Percentiles rank a stretch among this genome's conserved stretches.
phyloP scores from a whole-genome alignment of 176 grass and related monocot species.

The Aegilops bicornis region DNA sequence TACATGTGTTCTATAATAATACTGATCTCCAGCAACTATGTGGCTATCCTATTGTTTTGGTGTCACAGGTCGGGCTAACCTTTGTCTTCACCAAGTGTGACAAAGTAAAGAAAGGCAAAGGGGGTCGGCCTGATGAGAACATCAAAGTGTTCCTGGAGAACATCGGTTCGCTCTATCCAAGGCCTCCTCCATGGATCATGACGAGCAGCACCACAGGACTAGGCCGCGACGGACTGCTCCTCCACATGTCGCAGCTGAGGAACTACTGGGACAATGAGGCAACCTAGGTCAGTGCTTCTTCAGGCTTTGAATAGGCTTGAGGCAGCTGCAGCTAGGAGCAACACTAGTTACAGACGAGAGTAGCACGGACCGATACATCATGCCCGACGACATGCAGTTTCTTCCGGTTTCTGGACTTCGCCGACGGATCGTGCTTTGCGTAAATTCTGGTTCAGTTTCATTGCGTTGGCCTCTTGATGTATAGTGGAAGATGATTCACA shows the following conservation, averaged over 20 bases:
- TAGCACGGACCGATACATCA: not conserved
- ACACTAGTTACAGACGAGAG: not conserved
- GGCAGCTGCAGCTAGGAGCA: not conserved
- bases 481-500: not conserved
- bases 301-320: not conserved
- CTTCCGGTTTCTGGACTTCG: not conserved
- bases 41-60: not conserved
- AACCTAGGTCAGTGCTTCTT: slow-evolving; percentile 13
- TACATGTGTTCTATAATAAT: not conserved
- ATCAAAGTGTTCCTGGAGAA: slow-evolving; percentile 85
- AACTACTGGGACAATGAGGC: slow-evolving; percentile 86
- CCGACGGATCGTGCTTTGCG: not conserved
- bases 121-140: slow-evolving; percentile 71
- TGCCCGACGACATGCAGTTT: not conserved
- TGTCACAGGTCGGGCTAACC: slow-evolving; percentile 75
- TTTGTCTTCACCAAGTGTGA: slow-evolving; percentile 99
- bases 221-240: slow-evolving; percentile 63
- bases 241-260: slow-evolving; percentile 84
- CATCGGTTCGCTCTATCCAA: slow-evolving; percentile 61
- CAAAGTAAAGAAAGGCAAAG: slow-evolving; percentile 81
- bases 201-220: slow-evolving; percentile 75
- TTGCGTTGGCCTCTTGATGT: not conserved
- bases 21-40: not conserved
- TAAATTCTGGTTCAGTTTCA: not conserved
- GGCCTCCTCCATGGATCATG: slow-evolving; percentile 95